phyloP scores from a whole-genome alignment of 441 rosid genomes.

The Lepidium campestre region DNA sequence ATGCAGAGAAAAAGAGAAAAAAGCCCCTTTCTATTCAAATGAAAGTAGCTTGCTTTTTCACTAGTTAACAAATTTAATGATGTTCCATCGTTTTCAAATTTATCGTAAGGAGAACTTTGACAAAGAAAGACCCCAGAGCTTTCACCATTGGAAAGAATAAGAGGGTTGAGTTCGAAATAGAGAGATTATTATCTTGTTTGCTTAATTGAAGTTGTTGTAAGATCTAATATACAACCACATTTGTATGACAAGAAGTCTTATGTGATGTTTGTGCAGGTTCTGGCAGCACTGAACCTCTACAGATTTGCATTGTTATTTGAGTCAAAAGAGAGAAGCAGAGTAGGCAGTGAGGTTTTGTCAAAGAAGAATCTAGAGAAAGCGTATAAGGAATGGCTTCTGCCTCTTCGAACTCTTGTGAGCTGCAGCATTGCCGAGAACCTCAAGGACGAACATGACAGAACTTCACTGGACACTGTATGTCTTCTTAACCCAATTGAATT shows the following conservation, averaged over 20 bases:
- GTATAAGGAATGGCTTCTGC: slow-evolving; percentile 75
- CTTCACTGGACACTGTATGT: slow-evolving; percentile 29
- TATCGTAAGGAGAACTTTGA: not conserved
- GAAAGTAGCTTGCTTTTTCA: not conserved
- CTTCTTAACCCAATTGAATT: slow-evolving; percentile 60
- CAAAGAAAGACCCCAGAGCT: not conserved
- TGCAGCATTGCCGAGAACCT: slow-evolving; percentile 45
- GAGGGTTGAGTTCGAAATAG: not conserved
- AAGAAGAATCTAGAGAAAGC: slow-evolving; percentile 56
- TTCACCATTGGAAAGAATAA: not conserved
- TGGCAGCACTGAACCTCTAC: slow-evolving; percentile 81
- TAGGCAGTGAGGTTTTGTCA: slow-evolving; percentile 40
- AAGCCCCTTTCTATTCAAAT: not conserved
- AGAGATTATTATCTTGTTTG: not conserved
- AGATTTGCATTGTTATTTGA: slow-evolving; percentile 59
- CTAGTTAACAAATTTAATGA: not conserved
- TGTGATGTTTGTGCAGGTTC: slow-evolving; percentile 45
- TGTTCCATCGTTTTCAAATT: not conserved
- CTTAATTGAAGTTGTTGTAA: not conserved
- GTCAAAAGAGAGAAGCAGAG: slow-evolving; percentile 49
- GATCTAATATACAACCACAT: not conserved
- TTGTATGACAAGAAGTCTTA: not conserved
- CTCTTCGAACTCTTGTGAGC: slow-evolving; percentile 57
- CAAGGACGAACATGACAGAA: slow-evolving; percentile 27
- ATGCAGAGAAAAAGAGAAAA: not conserved